Evolutionary conservation across 352 stramenopile species (phyloP), one percentile per base, ranked within the genome.

Genomic region (Peronospora farinosa): DNA sequence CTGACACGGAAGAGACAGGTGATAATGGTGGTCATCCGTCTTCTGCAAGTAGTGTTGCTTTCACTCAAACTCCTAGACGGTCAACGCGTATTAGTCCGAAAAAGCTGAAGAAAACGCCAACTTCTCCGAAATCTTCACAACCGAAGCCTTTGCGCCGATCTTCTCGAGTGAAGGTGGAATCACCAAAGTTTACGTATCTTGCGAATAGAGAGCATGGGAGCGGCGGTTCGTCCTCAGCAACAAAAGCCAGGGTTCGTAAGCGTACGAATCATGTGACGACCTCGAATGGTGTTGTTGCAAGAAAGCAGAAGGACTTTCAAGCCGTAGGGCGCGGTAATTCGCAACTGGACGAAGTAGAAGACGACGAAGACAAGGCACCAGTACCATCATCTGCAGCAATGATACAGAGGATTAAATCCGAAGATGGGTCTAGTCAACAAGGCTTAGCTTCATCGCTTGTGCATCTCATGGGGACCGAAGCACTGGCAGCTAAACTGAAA

Each of bases 391-490:
- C 30, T 17, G 5, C 16, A 8, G 7, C 35, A 40, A 1, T 15
- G 11, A 30, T 11, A 0, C 5, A 41, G 10, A 9, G 12, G 12
- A 36, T 51, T 23, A 56, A 60, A 30, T 9, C 9, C 6, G 44
- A 66, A 46, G 7, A 21, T 19, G 12, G 12, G 15, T 19, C 19
- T 31, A 12, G 1, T 30, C 10, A 45, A 30, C 17, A 11, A 33
- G 11, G 38, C 11, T 13, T 27, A 0, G 36, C 19, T 45, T 45
- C 25, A 4, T 35, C 40, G 12, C 40, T 67, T 3, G 32, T 60
- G 15, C 63, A 57, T 46, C 19, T 82, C 17, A 63, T 78, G 41
- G 68, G 71, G 9, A 64, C 54, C 3, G 5, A 47, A 1, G 47
- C 36, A 21, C 57, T 75, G 8, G 68, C 55, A 0, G 31, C 19